phyloP scores from a whole-genome alignment of 225 moss, liverwort and hornwort species.

The Bryoerythrophyllum caledonicum region DNA sequence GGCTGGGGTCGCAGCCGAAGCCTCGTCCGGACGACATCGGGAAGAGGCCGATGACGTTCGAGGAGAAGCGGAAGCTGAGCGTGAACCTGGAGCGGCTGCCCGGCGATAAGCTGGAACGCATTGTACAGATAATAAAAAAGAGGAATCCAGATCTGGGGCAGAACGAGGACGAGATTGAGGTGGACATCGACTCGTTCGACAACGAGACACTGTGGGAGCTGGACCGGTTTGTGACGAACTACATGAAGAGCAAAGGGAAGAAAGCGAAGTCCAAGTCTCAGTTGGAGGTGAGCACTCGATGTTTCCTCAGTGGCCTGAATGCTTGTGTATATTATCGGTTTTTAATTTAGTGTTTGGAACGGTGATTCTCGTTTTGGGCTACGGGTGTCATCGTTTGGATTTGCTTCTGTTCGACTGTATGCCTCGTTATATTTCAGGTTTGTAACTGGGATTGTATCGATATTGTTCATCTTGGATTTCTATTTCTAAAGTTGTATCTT shows the following conservation, averaged over 20 bases:
- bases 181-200: conserved; percentile 76
- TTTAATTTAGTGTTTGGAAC: no score
- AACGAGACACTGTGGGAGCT: conserved; percentile 85
- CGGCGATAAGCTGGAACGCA: conserved; percentile 71
- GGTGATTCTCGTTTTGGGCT: no score
- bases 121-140: conserved; percentile 88
- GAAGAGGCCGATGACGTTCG: conserved; percentile 72
- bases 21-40: conserved; percentile 61
- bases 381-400: no score
- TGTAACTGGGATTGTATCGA: no score
- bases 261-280: conserved; percentile 46
- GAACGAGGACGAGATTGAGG: conserved; percentile 69
- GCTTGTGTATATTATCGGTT: no score
- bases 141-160: conserved; percentile 51
- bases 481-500: no score
- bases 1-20: conserved; percentile 55
- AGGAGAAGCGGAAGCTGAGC: conserved; percentile 74
- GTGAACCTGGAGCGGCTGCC: conserved; percentile 67
- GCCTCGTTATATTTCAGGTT: no score
- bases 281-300: no score
- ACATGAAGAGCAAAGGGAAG: conserved; percentile 79
- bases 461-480: no score
- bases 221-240: conserved; percentile 73
- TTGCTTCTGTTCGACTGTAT: no score
- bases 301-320: no score